Base-by-base conservation (phyloP, 202 grass and related monocot species). In the Carex arenaria region DNA sequence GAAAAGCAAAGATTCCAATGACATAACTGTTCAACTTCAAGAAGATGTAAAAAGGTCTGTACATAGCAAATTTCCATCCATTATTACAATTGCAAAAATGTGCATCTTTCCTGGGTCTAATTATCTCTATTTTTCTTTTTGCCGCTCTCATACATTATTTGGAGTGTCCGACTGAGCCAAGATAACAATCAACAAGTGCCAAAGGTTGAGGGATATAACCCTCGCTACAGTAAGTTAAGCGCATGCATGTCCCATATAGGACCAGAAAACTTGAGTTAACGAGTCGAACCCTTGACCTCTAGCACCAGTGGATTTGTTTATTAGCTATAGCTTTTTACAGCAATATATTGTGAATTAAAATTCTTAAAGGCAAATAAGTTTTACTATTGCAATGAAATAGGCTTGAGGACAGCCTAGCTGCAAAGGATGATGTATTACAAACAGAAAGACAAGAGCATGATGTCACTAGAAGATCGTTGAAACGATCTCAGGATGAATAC, bases 371-470 rank as follows among this genome's bases (percentile, higher is more conserved):
- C 71, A 73, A 61, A 78, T 31, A 61, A 81, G 17, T 85, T 85
- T 64, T 4, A 82, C 34, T 65, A 45, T 83, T 91, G 36, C 60
- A 59, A 79, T 78, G 77, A 81, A 85, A 88, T 90, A 97, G 94
- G 85, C 90, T 97, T 80, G 87, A 97, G 86, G 90, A 94, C 80
- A 86, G 82, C 30, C 62, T 94, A 84, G 80, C 87, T 22, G 87
- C 72, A 71, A 94, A 94, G 89, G 84, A 88, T 84, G 65, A 73
- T 82, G 83, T 77, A 57, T 89, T 94, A 78, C 85, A 94, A 90
- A 76, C 84, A 79, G 83, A 82, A 85, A 82, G 79, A 19, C 86
- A 90, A 88, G 92, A 94, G 81, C 90, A 92, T 84, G 87, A 90
- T 11, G 80, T 68, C 36, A 90, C 84, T 53, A 90, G 69, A 40